Base-by-base conservation (phyloP, 805 yeast genomes). In the Blastobotrys peoriensis region DNA sequence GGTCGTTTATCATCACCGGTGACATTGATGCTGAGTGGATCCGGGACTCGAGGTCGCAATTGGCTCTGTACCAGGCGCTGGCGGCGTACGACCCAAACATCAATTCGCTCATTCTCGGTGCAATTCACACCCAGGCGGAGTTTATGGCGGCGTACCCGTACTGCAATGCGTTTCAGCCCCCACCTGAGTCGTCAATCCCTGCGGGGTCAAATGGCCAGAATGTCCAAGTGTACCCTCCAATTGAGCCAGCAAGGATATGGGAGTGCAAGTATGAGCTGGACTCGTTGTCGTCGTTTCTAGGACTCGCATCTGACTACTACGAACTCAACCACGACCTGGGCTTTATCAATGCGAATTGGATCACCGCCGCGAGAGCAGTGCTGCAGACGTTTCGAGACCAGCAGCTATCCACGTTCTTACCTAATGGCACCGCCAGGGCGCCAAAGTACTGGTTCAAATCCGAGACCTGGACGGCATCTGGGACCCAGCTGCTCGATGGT, bases 21-120 rank as follows among this genome's bases (percentile, higher is more conserved):
- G 96, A 87, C 58, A 87, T 87, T 45, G 88, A 86, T 60, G 96
- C 96, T 2, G 95, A 87, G 62, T 87, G 96, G 96, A 66, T 87
- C 40, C 66, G 96, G 43, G 96, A 87, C 62, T 80, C 94, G 1
- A 86, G 95, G 0, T 69, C 93, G 53, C 96, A 87, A 58, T 64
- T 87, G 39, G 74, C 86, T 3, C 85, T 84, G 2, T 88, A 86
- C 61, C 80, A 81, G 54, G 77, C 78, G 5, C 69, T 86, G 18
- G 64, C 79, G 10, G 64, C 65, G 33, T 57, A 72, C 43, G 93
- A 86, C 55, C 51, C 59, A 1, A 46, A 53, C 2, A 66, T 87
- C 41, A 60, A 65, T 47, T 67, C 67, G 25, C 63, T 87, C 59
- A 70, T 87, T 25, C 68, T 66, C 48, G 96, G 96, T 15, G 95